Evolutionary conservation across 2,329 filamentous ascomycete species (phyloP).

Genomic region (Microcyclosporella mali): DNA sequence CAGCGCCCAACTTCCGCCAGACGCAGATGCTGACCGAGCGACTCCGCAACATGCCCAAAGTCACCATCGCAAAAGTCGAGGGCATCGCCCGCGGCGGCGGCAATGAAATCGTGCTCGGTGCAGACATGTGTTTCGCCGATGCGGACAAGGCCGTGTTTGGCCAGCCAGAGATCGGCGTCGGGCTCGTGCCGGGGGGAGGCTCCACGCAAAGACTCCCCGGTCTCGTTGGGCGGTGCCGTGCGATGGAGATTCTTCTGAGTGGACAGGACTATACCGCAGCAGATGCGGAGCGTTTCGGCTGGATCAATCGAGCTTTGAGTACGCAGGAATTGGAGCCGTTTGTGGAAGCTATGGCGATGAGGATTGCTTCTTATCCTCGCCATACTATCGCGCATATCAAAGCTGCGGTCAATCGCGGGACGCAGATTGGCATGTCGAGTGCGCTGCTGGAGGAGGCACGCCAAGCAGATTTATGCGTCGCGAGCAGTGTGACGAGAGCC

Average conservation of each 20-base stretch:
- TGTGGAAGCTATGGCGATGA: background rate
- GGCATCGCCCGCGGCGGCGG: background rate
- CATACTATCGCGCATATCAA: conserved; percentile 1
- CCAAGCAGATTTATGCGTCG: too few species aligned
- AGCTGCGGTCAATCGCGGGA: background rate
- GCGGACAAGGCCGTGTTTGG: background rate
- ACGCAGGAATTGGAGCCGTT: background rate
- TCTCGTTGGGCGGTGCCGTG: background rate
- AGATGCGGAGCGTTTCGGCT: background rate
- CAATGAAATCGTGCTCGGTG: background rate
- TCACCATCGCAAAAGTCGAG: background rate
- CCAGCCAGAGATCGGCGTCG: background rate
- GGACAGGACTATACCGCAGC: background rate
- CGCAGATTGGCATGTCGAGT: too few species aligned
- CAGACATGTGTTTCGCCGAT: background rate
- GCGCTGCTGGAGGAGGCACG: too few species aligned
- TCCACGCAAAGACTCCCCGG: background rate
- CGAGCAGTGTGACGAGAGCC: too few species aligned
- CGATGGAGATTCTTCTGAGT: background rate
- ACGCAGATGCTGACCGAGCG: background rate
- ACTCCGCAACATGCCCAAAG: conserved; percentile 1
- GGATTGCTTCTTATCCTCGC: background rate
- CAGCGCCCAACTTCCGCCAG: background rate
- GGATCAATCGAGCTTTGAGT: background rate
- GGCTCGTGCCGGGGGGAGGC: background rate